These are phyloP conservation scores for Aspergillus sp. DNA, from an alignment of 2,329 filamentous ascomycete genomes.

Conservation along the genomic window DNA sequence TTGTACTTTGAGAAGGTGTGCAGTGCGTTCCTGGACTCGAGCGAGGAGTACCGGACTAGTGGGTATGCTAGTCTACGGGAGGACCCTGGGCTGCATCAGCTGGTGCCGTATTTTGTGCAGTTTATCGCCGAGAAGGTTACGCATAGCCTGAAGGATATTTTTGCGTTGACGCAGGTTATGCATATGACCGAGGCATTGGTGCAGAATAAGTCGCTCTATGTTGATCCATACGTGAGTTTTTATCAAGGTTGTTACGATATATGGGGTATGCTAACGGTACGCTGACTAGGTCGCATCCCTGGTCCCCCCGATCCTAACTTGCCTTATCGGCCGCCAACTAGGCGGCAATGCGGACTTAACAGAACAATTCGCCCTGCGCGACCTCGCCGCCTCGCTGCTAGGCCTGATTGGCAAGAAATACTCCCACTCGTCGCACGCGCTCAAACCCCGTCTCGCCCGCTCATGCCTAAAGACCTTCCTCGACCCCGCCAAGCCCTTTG, in stretches of 20 bases:
- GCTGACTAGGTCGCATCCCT: constrained; percentile 53
- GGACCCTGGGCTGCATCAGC: constrained; percentile 88
- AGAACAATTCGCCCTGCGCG: constrained; percentile 71
- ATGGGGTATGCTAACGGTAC: neutral
- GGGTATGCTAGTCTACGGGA: constrained; percentile 78
- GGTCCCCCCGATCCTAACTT: constrained; percentile 83
- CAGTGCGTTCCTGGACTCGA: constrained; percentile 74
- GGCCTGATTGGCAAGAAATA: constrained; percentile 75
- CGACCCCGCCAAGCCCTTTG: constrained; percentile 73
- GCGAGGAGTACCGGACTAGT: constrained; percentile 78
- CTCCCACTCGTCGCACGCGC: constrained; percentile 67
- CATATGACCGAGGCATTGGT: constrained; percentile 78
- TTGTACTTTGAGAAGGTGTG: constrained; percentile 97
- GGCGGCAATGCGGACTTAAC: constrained; percentile 50
- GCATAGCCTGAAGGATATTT: constrained; percentile 83
- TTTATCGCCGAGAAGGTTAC: constrained; percentile 96
- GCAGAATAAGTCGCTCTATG: constrained; percentile 71
- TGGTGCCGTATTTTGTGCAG: constrained; percentile 93
- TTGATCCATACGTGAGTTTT: constrained; percentile 56
- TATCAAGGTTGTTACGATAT: neutral
- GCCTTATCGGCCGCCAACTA: constrained; percentile 75
- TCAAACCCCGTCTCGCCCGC: constrained; percentile 83
- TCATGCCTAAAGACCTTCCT: constrained; percentile 90
- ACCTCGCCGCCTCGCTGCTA: constrained; percentile 75
- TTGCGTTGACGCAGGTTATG: constrained; percentile 87